Evolutionary conservation across 2,329 filamentous ascomycete species (phyloP).

Genomic region (Chaetomium globosum): DNA sequence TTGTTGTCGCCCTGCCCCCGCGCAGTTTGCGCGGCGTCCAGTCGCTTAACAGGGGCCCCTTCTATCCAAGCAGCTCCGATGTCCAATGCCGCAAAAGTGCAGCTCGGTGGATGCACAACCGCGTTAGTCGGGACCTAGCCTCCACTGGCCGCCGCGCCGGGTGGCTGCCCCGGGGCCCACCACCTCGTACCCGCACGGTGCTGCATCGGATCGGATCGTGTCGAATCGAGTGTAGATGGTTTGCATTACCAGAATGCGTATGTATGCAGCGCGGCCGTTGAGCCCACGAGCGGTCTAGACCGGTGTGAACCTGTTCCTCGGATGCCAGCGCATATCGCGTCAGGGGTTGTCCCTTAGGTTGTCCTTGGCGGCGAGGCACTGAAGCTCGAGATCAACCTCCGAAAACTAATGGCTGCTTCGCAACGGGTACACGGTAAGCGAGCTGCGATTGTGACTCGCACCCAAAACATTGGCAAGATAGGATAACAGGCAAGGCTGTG

Average conservation of each 20-base stretch:
- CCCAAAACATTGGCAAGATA: neutral
- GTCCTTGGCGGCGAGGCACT: conserved; percentile 2
- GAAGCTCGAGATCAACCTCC: neutral
- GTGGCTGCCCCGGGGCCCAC: neutral
- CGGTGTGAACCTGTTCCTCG: neutral
- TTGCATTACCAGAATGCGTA: neutral
- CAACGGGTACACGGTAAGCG: neutral
- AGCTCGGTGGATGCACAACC: neutral
- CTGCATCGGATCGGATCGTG: conserved; percentile 9
- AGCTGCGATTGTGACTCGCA: neutral
- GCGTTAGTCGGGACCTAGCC: neutral
- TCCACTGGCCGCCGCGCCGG: neutral
- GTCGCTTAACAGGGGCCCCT: neutral
- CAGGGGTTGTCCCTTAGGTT: conserved; percentile 2
- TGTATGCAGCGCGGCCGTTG: neutral
- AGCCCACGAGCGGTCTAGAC: neutral
- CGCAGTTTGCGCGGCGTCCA: neutral
- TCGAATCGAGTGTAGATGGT: conserved; percentile 7
- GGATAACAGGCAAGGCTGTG: neutral
- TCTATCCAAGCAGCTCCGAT: neutral
- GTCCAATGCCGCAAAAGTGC: neutral
- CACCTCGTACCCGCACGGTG: neutral
- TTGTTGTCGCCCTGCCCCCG: neutral
- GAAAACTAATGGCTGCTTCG: neutral
- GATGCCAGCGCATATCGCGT: conserved; percentile 2